Percentiles rank a stretch among this genome's conserved stretches.
These are phyloP conservation scores for Pythium oligandrum DNA, from an alignment of 352 stramenopile genomes.

Conservation along the genomic window DNA sequence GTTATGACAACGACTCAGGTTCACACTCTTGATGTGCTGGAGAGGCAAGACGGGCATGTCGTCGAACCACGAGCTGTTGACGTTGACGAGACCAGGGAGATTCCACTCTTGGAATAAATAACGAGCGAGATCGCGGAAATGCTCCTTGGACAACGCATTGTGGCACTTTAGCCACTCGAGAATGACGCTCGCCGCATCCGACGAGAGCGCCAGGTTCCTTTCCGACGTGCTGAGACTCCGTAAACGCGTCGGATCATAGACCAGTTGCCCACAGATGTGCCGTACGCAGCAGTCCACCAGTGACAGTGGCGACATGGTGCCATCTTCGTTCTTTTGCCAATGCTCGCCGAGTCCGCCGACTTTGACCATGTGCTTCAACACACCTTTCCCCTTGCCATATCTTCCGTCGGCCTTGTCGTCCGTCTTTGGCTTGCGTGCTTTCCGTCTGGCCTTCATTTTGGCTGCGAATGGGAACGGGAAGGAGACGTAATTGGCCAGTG, in stretches of 20 bases:
- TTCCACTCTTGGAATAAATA: constrained; percentile 60
- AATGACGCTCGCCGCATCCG: constrained; percentile 34
- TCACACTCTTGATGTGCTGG: constrained; percentile 48
- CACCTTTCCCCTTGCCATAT: constrained; percentile 2
- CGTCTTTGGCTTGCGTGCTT: constrained; percentile 2
- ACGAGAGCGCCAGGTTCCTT: constrained; percentile 6
- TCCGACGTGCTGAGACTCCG: constrained; percentile 1
- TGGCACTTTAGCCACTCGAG: constrained; percentile 53
- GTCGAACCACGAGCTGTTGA: constrained; percentile 69
- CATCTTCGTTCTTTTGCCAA: constrained; percentile 33
- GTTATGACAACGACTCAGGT: constrained; percentile 51
- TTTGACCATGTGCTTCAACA: constrained; percentile 1
- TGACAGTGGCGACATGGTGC: constrained; percentile 40
- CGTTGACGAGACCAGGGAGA: constrained; percentile 34
- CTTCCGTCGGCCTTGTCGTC: constrained; percentile 1
- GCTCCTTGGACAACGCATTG: constrained; percentile 41
- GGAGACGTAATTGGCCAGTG: constrained; percentile 67
- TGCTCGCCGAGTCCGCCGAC: constrained; percentile 42
- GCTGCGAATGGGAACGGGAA: constrained; percentile 75
- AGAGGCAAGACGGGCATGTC: constrained; percentile 31
- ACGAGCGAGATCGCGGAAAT: constrained; percentile 51
- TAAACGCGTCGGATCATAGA: constrained; percentile 30
- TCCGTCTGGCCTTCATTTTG: constrained; percentile 19
- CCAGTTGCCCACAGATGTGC: constrained; percentile 35
- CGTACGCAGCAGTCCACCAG: constrained; percentile 58